These are phyloP conservation scores for Claviceps sp. DNA, from an alignment of 2,329 filamentous ascomycete genomes.

Conservation along the genomic window DNA sequence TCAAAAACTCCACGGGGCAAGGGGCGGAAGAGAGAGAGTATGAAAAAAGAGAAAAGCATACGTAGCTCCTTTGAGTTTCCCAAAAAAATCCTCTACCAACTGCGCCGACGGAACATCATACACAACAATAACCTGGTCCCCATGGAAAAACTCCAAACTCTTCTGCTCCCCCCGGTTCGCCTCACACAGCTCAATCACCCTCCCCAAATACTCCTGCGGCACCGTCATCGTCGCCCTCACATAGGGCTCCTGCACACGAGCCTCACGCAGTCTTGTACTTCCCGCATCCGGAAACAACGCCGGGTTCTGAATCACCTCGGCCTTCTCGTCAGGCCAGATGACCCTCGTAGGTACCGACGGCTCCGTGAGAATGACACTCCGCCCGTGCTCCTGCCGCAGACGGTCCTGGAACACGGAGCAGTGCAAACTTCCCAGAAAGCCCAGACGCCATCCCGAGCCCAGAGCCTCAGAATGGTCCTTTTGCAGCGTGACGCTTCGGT, in stretches of 20 bases:
- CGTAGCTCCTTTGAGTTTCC: conserved; percentile 83
- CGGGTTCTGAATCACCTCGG: conserved; percentile 72
- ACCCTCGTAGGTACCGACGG: conserved; percentile 89
- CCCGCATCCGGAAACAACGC: conserved; percentile 66
- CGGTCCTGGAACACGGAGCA: conserved; percentile 99
- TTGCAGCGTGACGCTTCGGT: conserved; percentile 82
- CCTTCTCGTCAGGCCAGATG: conserved; percentile 61
- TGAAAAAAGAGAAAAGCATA: conserved; percentile 13
- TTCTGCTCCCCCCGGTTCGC: conserved; percentile 76
- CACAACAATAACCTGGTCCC: conserved; percentile 85
- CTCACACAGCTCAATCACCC: conserved; percentile 91
- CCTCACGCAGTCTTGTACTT: conserved; percentile 29
- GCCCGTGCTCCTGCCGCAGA: conserved; percentile 83
- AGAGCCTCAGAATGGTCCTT: conserved; percentile 92
- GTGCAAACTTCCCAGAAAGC: conserved; percentile 91
- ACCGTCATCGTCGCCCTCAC: conserved; percentile 74
- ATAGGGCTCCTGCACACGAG: conserved; percentile 37
- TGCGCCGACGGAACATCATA: conserved; percentile 82
- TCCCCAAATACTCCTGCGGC: conserved; percentile 86
- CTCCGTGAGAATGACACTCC: conserved; percentile 91
- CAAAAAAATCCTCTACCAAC: conserved; percentile 93
- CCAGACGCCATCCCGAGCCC: conserved; percentile 84
- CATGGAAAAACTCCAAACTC: conserved; percentile 80
- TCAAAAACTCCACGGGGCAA: background rate
- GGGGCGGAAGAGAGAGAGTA: background rate